Conservation (phyloP, 164 flowering plant genomes). For the Piper longum region DNA sequence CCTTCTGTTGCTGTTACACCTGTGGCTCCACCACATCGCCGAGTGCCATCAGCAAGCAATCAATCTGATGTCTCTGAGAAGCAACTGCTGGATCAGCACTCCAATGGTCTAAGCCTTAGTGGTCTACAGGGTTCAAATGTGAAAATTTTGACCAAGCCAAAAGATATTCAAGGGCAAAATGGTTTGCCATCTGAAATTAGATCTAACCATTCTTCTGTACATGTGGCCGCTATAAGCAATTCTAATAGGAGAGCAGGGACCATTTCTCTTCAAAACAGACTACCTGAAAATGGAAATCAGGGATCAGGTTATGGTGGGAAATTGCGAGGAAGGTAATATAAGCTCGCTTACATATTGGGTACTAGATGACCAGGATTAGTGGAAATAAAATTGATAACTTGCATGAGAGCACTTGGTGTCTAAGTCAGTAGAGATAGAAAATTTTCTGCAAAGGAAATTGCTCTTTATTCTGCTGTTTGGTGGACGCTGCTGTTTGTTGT, state of each 20-base stretch:
- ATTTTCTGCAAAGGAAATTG: too few species aligned
- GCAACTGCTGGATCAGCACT: slow-evolving; percentile 24
- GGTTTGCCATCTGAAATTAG: slow-evolving; percentile 27
- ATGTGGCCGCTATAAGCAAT: slow-evolving; percentile 30
- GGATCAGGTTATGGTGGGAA: slow-evolving; percentile 28
- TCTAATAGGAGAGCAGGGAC: slow-evolving; percentile 20
- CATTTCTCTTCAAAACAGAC: slow-evolving; percentile 21
- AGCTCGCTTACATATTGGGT: too few species aligned
- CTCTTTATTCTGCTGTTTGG: too few species aligned
- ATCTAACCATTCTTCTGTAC: slow-evolving; percentile 21
- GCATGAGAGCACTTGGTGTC: too few species aligned
- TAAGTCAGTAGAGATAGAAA: too few species aligned
- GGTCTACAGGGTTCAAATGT: slow-evolving; percentile 36
- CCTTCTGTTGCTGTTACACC: slow-evolving; percentile 93
- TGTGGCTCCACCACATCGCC: slow-evolving; percentile 66
- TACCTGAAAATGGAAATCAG: slow-evolving; percentile 30
- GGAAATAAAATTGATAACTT: too few species aligned
- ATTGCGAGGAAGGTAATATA: slow-evolving; percentile 52
- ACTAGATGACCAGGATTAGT: too few species aligned
- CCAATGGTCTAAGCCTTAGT: slow-evolving; percentile 33
- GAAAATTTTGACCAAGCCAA: slow-evolving; percentile 50
- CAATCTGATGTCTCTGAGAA: slow-evolving; percentile 15
- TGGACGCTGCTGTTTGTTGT: too few species aligned
- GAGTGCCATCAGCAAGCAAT: slow-evolving; percentile 11
- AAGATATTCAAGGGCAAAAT: slow-evolving; percentile 32